A percentile compares a stretch with the other conserved stretches of the same genome.
phyloP scores from a whole-genome alignment of 345 rosid genomes.

The Psidium friedrichsthalianum region DNA sequence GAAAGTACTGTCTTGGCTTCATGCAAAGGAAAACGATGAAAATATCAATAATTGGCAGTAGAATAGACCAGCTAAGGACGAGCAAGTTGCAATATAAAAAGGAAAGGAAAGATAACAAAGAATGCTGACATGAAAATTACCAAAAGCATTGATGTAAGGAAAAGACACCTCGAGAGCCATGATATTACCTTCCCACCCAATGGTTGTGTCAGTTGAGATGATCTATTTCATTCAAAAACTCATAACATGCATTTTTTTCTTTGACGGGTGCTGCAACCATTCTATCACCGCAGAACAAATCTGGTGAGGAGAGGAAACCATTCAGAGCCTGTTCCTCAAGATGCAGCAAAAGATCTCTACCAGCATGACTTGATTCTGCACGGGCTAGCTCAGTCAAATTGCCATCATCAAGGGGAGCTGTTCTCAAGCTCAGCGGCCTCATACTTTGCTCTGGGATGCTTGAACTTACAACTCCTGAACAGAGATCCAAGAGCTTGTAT shows the following conservation, averaged over 20 bases:
- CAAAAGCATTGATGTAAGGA: background rate
- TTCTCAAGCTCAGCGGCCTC: conserved; percentile 13
- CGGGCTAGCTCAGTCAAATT: conserved; percentile 17
- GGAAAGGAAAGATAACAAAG: background rate
- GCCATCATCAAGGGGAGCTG: conserved; percentile 11
- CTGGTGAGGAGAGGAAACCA: conserved; percentile 13
- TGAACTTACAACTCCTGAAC: conserved; percentile 12
- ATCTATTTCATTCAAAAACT: conserved; percentile 7
- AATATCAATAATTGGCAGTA: background rate
- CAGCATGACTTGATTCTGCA: conserved; percentile 15
- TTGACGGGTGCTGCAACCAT: background rate
- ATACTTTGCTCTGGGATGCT: conserved; percentile 12
- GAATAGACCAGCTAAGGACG: background rate
- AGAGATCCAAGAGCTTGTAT: conserved; percentile 27
- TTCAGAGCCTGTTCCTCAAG: conserved; percentile 6
- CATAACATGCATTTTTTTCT: conserved; percentile 11
- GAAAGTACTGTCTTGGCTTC: background rate
- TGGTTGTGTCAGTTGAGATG: conserved; percentile 6
- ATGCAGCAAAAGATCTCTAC: conserved; percentile 13
- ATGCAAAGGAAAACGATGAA: background rate
- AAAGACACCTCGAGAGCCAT: background rate
- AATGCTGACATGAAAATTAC: background rate
- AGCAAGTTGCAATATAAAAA: background rate
- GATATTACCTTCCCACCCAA: background rate
- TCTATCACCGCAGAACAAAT: conserved; percentile 7